Percentiles rank a stretch among this genome's conserved stretches.
Evolutionary conservation across 2,329 filamentous ascomycete species (phyloP).

Genomic region (Fusarium miscanthi): DNA sequence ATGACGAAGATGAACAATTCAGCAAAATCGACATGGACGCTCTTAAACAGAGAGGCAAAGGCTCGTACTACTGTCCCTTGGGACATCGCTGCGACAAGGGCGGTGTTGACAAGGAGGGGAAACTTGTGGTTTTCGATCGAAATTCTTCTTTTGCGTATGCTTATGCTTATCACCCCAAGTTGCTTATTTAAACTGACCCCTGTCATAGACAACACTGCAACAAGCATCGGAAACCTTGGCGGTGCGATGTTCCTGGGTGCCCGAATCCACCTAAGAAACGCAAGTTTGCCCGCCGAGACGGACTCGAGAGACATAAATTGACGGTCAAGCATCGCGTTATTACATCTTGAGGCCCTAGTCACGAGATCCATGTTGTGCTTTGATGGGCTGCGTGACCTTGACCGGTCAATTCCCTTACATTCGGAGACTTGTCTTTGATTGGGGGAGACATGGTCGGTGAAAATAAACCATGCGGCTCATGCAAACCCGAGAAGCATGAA

Average conservation of each 20-base stretch:
- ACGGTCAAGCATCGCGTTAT: slow-evolving; percentile 53
- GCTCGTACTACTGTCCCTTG: slow-evolving; percentile 52
- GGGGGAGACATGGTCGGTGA: slow-evolving; percentile 38
- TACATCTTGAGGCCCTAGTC: slow-evolving; percentile 39
- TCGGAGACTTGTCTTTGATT: slow-evolving; percentile 37
- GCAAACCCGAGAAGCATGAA: slow-evolving; percentile 27
- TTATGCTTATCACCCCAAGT: slow-evolving; percentile 12
- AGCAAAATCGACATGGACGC: slow-evolving; percentile 53
- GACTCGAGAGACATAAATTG: slow-evolving; percentile 55
- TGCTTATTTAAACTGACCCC: slow-evolving; percentile 32
- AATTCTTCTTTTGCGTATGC: slow-evolving; percentile 56
- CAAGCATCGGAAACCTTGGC: slow-evolving; percentile 57
- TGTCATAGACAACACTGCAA: slow-evolving; percentile 55
- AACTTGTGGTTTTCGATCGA: slow-evolving; percentile 54
- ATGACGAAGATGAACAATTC: slow-evolving; percentile 52
- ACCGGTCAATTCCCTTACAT: slow-evolving; percentile 43
- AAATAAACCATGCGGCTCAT: slow-evolving; percentile 31
- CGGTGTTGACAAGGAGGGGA: slow-evolving; percentile 54
- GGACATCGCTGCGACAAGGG: slow-evolving; percentile 53
- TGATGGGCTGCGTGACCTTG: slow-evolving; percentile 32
- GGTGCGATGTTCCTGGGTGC: slow-evolving; percentile 53
- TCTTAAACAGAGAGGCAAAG: slow-evolving; percentile 54
- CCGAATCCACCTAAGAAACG: slow-evolving; percentile 56
- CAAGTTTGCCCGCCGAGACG: slow-evolving; percentile 55
- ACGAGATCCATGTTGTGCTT: slow-evolving; percentile 25